A percentile compares a stretch with the other conserved stretches of the same genome.
These are phyloP conservation scores for Dicorynia guianensis DNA, from an alignment of 306 rosid genomes.

Conservation along the genomic window DNA sequence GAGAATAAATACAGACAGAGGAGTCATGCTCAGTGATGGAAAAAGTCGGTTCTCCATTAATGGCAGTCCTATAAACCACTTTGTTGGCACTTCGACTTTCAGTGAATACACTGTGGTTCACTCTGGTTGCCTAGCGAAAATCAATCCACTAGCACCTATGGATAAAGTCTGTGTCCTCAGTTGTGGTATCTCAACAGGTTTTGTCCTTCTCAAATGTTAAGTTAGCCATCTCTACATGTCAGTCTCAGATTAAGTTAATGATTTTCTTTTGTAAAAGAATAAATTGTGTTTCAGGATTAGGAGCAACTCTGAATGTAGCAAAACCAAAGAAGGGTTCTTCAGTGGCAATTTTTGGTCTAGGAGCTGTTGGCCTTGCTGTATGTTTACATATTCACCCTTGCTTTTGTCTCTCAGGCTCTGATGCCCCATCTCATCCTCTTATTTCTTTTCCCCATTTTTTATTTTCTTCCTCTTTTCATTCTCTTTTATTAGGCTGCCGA, in stretches of 20 bases:
- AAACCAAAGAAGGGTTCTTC: slow-evolving; percentile 51
- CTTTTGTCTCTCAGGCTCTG: background rate
- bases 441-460: background rate
- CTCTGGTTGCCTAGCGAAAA: slow-evolving; percentile 52
- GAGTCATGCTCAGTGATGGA: slow-evolving; percentile 50
- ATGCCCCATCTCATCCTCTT: background rate
- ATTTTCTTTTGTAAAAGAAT: background rate
- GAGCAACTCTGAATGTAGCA: slow-evolving; percentile 51
- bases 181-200: slow-evolving; percentile 56
- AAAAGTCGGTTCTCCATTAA: slow-evolving; percentile 53
- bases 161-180: slow-evolving; percentile 55
- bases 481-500: slow-evolving; percentile 50
- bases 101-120: slow-evolving; percentile 57
- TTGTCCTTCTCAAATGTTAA: too few species aligned
- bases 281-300: slow-evolving; percentile 42
- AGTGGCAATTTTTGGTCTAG: slow-evolving; percentile 49
- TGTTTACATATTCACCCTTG: background rate
- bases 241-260: background rate
- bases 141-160: slow-evolving; percentile 53
- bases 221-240: background rate
- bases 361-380: slow-evolving; percentile 54
- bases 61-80: slow-evolving; percentile 50
- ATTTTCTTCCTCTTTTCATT: background rate
- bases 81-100: slow-evolving; percentile 56
- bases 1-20: slow-evolving; percentile 45